Base-by-base conservation (phyloP, 2,329 filamentous ascomycete genomes). In the Elsinoe australis region DNA sequence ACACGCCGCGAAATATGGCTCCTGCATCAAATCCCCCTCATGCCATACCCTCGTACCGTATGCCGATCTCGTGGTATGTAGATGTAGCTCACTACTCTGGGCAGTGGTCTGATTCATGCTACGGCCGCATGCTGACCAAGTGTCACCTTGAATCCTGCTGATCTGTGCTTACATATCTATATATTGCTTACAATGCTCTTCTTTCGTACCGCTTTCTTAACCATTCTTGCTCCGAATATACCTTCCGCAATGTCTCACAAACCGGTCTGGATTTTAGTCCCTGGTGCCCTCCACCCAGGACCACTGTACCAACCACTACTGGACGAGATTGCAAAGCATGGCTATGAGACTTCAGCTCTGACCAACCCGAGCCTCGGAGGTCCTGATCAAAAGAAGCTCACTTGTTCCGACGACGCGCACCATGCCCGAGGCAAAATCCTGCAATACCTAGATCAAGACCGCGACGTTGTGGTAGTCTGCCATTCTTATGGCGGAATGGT, bases 401-500 rank as follows among this genome's bases (percentile, higher is more conserved):
- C 38, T 24, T 3, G n/a, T 24, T 12, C 12, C 5, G 18, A 47
- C n/a, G 51, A 54, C 33, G 36, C 49, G 6, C n/a, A 17, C 5
- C 26, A 24, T 4, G 46, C 47, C 6, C 52, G 32, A 12, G 10
- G 22, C 4, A 17, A 31, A 3, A 33, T 52, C 34, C n/a, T 39
- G 2, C 34, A 28, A 9, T 49, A 49, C 36, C 46, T 51, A 52
- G 47, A 45, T 52, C 39, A 24, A 14, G 53, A 52, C 44, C 53
- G 53, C 15, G 56, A 64, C 3, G 55, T 66, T 4, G 51, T 65
- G 12, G 34, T 66, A 3, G 41, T 66, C 5, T 53, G 56, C 19
- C 64, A 66, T 55, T 66, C 64, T 50, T 67, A 65, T 60, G 58
- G 63, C 3, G 62, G 63, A 2, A 49, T 66, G 6, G 63, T 64